phyloP scores from a whole-genome alignment of 192 early-diverging fungal genomes.

The Coemansia sp. region DNA sequence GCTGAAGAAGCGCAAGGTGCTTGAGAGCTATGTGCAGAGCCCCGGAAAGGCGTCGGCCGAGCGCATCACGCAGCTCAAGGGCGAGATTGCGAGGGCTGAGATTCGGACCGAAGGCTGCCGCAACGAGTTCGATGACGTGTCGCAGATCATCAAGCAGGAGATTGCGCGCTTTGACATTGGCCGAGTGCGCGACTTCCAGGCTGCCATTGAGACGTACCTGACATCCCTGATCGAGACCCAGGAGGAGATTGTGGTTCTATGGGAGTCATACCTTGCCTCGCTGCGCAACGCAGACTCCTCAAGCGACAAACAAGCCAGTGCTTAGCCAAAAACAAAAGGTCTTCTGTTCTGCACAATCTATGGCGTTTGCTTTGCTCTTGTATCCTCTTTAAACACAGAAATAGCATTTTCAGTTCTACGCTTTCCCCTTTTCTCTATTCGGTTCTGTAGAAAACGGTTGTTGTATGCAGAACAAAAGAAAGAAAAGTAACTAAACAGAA shows the following conservation, averaged over 20 bases:
- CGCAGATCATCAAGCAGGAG: conserved; percentile 69
- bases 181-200: conserved; percentile 79
- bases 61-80: conserved; percentile 46
- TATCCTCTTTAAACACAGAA: neutral
- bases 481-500: too few relatives aligned
- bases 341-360: neutral
- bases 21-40: conserved; percentile 63
- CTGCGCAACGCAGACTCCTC: conserved; percentile 29
- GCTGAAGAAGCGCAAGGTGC: conserved; percentile 64
- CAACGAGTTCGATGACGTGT: conserved; percentile 76
- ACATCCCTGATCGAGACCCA: conserved; percentile 77
- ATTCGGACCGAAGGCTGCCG: conserved; percentile 51
- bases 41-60: conserved; percentile 32
- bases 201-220: conserved; percentile 71
- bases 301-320: conserved; percentile 3
- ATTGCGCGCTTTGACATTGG: conserved; percentile 78
- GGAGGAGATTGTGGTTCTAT: conserved; percentile 66
- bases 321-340: neutral
- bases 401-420: too few relatives aligned
- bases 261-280: conserved; percentile 52
- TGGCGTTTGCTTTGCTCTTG: neutral
- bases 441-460: too few relatives aligned
- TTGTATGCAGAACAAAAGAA: too few relatives aligned
- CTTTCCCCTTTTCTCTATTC: neutral
- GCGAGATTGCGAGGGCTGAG: conserved; percentile 49